phyloP scores from a whole-genome alignment of 2,329 filamentous ascomycete species.

The Trichophaea hybrida region DNA sequence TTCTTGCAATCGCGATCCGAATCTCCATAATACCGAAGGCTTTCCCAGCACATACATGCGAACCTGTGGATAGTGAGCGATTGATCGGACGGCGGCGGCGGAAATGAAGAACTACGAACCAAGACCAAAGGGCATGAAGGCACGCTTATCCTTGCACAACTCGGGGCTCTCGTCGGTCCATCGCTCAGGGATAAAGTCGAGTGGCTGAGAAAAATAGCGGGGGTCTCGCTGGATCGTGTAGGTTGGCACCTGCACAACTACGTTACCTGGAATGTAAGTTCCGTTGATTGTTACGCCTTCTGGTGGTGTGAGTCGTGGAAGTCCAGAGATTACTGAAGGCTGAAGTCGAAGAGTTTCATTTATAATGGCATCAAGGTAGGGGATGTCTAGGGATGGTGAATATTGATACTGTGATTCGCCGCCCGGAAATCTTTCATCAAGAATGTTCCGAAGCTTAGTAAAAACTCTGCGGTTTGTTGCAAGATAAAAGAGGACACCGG shows the following conservation, averaged over 20 bases:
- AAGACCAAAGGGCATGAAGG: constrained; percentile 3
- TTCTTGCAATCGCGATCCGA: background rate
- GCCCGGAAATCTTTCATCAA: constrained; percentile 29
- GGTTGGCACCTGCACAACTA: background rate
- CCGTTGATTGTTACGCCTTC: constrained; percentile 3
- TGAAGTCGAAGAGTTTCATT: constrained; percentile 67
- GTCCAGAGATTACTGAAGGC: constrained; percentile 33
- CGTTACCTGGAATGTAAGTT: constrained; percentile 2
- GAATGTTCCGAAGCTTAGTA: constrained; percentile 31
- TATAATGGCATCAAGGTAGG: constrained; percentile 63
- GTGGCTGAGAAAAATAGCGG: background rate
- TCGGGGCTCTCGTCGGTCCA: constrained; percentile 2
- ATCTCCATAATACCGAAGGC: background rate
- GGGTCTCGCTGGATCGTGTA: background rate
- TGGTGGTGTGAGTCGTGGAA: background rate
- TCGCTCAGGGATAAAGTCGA: constrained; percentile 4
- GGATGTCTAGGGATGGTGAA: constrained; percentile 32
- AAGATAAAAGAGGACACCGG: constrained; percentile 33
- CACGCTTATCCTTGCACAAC: background rate
- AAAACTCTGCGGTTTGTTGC: constrained; percentile 28
- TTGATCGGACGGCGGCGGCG: too few species aligned
- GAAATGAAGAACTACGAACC: background rate
- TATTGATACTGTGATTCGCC: constrained; percentile 30
- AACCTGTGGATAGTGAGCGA: background rate
- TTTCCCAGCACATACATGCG: background rate